Base-by-base conservation (phyloP, 805 yeast genomes). In the Dipodascus albidus region DNA sequence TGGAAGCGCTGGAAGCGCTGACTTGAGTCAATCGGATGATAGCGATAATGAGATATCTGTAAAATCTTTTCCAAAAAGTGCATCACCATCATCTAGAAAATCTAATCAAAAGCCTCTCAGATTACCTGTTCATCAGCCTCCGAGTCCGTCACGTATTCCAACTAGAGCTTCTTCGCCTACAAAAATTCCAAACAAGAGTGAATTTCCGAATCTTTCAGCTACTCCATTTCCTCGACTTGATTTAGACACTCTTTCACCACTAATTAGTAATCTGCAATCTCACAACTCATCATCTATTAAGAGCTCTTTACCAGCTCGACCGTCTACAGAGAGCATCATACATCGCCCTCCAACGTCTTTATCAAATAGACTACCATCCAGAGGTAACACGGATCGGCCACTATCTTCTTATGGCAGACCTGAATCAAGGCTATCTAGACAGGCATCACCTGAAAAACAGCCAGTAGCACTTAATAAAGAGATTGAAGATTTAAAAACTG, bases 401-500 rank as follows among this genome's bases (percentile, higher is more conserved):
- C 3, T 20, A 4, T 15, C 24, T 11, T 20, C 52, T 20, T 9
- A 17, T 11, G 47, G 23, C 23, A 19, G 47, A n/a, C 23, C 44
- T n/a, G 38, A 24, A 19, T 23, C 50, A 4, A 19, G 22, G n/a
- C 23, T 33, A 33, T 17, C 8, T 3, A 11, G 22, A 15, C 52
- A 38, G n/a, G 23, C 14, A 21, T 48, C 50, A 9, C 50, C 50
- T 20, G 50, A 20, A 19, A 33, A 24, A 23, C 22, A 23, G 19
- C 14, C 52, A 41, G 55, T 41, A 4, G 9, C 11, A 27, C 20
- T 38, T 4, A 38, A 11, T 38, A 62, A 63, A 49, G 58, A 67
- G 2, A 49, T 54, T n/a, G 62, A 59, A 2, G 69, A 66, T 49
- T 52, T 59, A 54, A 9, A 27, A 62, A 2, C 53, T 50, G 23